These are phyloP conservation scores for Dendrothele bispora DNA, from an alignment of 768 basidiomycete species.

Conservation along the genomic window DNA sequence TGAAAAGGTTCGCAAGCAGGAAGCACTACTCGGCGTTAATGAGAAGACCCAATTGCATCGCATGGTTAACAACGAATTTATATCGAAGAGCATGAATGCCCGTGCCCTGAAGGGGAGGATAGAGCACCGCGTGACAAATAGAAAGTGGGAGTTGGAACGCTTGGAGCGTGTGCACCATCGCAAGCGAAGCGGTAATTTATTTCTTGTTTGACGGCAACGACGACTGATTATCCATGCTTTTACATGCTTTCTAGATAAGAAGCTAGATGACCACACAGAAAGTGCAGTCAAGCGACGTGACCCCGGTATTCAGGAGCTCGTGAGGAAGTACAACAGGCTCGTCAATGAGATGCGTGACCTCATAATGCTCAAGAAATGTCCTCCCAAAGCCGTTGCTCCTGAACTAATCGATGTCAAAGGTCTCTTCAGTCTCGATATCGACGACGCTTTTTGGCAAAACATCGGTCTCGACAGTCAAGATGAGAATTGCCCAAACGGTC, in stretches of 20 bases:
- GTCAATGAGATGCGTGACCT: constrained; percentile 19
- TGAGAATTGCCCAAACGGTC: constrained; percentile 2
- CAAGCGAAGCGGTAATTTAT: neutral
- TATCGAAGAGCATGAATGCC: neutral
- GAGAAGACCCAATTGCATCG: neutral
- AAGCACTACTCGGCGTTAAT: constrained; percentile 1
- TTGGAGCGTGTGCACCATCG: neutral
- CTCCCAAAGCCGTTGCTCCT: constrained; percentile 21
- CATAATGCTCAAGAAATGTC: constrained; percentile 20
- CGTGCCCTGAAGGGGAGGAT: neutral
- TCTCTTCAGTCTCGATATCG: constrained; percentile 33
- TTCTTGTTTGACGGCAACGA: too few relatives aligned
- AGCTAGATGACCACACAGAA: constrained; percentile 23
- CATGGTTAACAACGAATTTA: neutral
- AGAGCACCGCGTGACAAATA: neutral
- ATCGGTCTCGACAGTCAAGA: constrained; percentile 27
- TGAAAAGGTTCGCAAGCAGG: neutral
- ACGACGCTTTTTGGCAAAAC: constrained; percentile 36
- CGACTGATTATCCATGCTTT: neutral
- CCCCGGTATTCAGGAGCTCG: constrained; percentile 23
- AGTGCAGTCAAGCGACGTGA: constrained; percentile 22
- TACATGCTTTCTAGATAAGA: constrained; percentile 11
- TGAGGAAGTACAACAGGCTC: constrained; percentile 26
- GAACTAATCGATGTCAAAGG: constrained; percentile 16
- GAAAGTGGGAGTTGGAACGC: neutral